Base-by-base conservation (phyloP, 176 grass and related monocot species). In the Zea luxurians region DNA sequence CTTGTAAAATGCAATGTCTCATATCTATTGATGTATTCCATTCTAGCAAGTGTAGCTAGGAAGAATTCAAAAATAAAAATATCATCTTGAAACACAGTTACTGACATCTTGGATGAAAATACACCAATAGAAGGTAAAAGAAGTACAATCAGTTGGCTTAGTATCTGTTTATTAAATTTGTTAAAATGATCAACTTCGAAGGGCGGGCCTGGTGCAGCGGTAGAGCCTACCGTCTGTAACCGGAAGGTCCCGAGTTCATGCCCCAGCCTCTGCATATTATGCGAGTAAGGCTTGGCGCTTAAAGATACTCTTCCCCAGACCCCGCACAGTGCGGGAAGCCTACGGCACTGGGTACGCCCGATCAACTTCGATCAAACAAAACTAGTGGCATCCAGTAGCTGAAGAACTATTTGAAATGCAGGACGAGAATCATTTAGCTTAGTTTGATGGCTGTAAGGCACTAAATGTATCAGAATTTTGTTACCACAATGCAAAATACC, bases 41-140 rank as follows among this genome's bases (percentile, higher is more conserved):
- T 43, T 43, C 8, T 66, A 66, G 64, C 38, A 66, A 66, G 1
- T 18, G 9, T n/a, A 4, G 7, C 13, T 66, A 66, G 16, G 64
- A 66, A 66, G 5, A 64, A 64, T 64, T 64, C 61, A 64, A 66
- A 21, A 59, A n/a, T 48, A 9, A 59, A 59, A 66, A 66, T 10
- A 43, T 10, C 37, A 66, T 4, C 64, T 66, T 43, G 13, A n/a
- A 43, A 66, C 13, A 41, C 63, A 66, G 15, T n/a, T 64, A 64
- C 7, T 65, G 70, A 74, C 47, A 65, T 17, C 37, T 74, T 74
- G 5, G 16, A 55, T 64, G 17, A 42, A 64, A 64, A 21, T 71
- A 53, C 7, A 63, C n/a, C n/a, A 71, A 41, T 16, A 65, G 37
- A 41, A 65, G 63, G 15, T 65, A 65, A 65, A 65, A 65, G 0